These are phyloP conservation scores for Aureobasidium sp. DNA, from an alignment of 2,329 filamentous ascomycete species.

Conservation along the genomic window DNA sequence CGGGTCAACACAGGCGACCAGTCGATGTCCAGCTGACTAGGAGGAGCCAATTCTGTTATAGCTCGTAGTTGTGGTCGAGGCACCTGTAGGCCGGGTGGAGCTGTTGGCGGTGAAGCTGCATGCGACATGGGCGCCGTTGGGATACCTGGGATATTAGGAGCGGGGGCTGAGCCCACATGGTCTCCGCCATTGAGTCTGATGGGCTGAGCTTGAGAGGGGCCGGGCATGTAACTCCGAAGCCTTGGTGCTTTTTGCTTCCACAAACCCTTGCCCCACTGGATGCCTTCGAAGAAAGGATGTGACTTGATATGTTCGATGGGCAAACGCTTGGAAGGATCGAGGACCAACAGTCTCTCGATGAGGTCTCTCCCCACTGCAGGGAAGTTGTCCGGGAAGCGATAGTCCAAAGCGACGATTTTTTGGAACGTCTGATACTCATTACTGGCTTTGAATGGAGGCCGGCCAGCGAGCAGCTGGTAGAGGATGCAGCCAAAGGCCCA, in stretches of 20 bases:
- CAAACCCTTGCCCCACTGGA: conserved; percentile 71
- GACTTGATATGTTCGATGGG: conserved; percentile 96
- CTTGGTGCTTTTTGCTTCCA: conserved; percentile 89
- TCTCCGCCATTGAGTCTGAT: conserved; percentile 34
- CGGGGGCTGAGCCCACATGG: background rate
- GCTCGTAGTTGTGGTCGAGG: conserved; percentile 61
- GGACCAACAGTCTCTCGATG: conserved; percentile 79
- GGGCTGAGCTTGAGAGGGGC: conserved; percentile 56
- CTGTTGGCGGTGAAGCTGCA: conserved; percentile 13
- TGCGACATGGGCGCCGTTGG: background rate
- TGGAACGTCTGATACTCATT: conserved; percentile 98
- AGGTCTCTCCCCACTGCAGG: conserved; percentile 79
- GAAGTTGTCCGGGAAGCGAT: conserved; percentile 85
- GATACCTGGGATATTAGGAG: conserved; percentile 3
- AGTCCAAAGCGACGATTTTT: conserved; percentile 92
- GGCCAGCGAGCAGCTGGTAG: conserved; percentile 86
- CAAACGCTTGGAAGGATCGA: conserved; percentile 75
- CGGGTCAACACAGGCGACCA: conserved; percentile 93
- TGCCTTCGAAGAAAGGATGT: conserved; percentile 87
- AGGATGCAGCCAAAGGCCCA: conserved; percentile 99
- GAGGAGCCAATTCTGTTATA: conserved; percentile 93
- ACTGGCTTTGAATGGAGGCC: conserved; percentile 89
- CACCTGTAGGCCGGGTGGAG: conserved; percentile 11
- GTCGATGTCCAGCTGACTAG: conserved; percentile 92
- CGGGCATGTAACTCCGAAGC: conserved; percentile 76